phyloP scores from a whole-genome alignment of 495 filamentous ascomycete genomes.

The Daldinia vernicosa region DNA sequence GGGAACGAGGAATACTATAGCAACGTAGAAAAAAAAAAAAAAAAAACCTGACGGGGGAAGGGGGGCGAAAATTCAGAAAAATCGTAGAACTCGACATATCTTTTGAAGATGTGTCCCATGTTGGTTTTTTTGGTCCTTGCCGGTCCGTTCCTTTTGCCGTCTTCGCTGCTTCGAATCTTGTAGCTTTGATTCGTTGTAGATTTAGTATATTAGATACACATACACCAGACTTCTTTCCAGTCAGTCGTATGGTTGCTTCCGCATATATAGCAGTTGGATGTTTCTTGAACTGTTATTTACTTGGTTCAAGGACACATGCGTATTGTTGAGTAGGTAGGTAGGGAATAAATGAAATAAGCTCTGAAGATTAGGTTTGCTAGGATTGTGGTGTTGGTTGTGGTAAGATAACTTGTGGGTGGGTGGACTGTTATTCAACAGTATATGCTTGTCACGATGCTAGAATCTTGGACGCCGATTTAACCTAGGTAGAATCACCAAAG shows the following conservation, averaged over 20 bases:
- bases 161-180: background rate
- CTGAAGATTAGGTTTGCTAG: background rate
- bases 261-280: background rate
- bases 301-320: background rate
- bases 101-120: conserved; percentile 12
- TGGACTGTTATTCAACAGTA: background rate
- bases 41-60: conserved; percentile 1
- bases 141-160: background rate
- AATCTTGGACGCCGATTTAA: no score
- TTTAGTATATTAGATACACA: background rate
- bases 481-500: no score
- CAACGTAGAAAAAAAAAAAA: conserved; percentile 14
- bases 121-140: conserved; percentile 22
- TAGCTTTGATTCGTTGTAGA: background rate
- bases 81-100: conserved; percentile 12
- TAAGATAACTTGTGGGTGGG: background rate
- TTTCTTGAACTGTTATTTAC: background rate
- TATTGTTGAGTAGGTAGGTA: background rate
- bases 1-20: conserved; percentile 14
- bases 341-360: background rate
- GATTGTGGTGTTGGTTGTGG: background rate
- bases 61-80: background rate
- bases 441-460: no score
- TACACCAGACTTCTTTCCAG: background rate
- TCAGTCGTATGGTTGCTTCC: background rate